phyloP scores from a whole-genome alignment of 2,329 filamentous ascomycete genomes.

The Neocucurbitaria cava region DNA sequence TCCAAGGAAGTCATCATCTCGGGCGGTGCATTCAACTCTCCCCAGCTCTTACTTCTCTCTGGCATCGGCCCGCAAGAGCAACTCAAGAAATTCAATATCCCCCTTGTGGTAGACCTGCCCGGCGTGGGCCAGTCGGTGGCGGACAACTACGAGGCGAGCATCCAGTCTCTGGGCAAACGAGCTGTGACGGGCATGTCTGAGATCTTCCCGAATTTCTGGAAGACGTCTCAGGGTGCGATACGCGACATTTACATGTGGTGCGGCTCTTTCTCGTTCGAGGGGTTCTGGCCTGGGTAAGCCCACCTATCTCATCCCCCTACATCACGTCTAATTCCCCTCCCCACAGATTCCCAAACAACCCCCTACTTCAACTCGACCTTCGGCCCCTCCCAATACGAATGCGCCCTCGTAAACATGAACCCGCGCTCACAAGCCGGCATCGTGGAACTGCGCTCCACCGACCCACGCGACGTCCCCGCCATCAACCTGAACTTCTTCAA shows the following conservation, averaged over 20 bases:
- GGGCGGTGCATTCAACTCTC: conserved; percentile 65
- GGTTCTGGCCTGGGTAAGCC: conserved; percentile 31
- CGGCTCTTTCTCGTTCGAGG: conserved; percentile 35
- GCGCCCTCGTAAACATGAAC: conserved; percentile 47
- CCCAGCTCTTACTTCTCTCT: conserved; percentile 68
- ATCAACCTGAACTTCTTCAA: conserved; percentile 55
- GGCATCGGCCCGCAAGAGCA: conserved; percentile 65
- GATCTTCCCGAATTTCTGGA: conserved; percentile 37
- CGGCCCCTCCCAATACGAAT: conserved; percentile 35
- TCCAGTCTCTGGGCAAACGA: conserved; percentile 24
- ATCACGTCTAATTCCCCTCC: no score
- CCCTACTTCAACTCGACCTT: conserved; percentile 27
- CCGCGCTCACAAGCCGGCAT: conserved; percentile 66
- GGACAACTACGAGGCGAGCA: conserved; percentile 33
- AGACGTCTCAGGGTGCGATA: conserved; percentile 26
- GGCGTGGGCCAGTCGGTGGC: conserved; percentile 59
- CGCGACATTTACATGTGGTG: conserved; percentile 42
- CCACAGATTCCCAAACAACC: conserved; percentile 23
- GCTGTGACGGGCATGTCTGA: conserved; percentile 23
- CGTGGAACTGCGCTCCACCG: conserved; percentile 64
- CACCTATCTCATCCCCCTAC: no score
- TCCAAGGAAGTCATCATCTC: conserved; percentile 37
- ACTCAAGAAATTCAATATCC: conserved; percentile 62
- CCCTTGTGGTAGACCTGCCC: conserved; percentile 60
- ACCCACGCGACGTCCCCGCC: conserved; percentile 67